Percentiles rank a stretch among this genome's conserved stretches.
Conservation (phyloP, 108 stramenopile species). For the Skeletonema menzelii region DNA sequence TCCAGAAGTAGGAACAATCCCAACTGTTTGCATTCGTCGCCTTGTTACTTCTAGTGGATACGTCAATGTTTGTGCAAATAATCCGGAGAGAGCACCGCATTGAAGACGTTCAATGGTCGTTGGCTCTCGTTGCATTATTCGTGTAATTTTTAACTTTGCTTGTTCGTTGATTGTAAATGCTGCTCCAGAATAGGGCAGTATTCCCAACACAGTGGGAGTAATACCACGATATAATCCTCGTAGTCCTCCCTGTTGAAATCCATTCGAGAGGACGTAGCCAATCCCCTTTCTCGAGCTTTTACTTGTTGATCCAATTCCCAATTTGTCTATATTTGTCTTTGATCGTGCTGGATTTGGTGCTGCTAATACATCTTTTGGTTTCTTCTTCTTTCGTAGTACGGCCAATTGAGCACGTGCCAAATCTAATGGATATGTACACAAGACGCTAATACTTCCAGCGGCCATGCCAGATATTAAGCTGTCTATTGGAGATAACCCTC, state of each 20-base stretch:
- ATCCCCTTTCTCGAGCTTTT: slow-evolving; percentile 11
- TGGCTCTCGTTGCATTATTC: slow-evolving; percentile 69
- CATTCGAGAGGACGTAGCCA: slow-evolving; percentile 22
- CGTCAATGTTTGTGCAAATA: slow-evolving; percentile 87
- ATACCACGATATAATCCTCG: slow-evolving; percentile 87
- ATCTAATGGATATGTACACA: slow-evolving; percentile 95
- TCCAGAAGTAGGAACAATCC: slow-evolving; percentile 71
- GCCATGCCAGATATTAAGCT: slow-evolving; percentile 80
- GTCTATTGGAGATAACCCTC: slow-evolving; percentile 83
- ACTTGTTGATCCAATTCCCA: neutral
- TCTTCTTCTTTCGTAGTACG: slow-evolving; percentile 66
- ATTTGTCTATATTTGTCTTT: neutral
- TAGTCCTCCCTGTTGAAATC: slow-evolving; percentile 34
- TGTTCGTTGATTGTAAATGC: slow-evolving; percentile 95
- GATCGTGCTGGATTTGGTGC: neutral
- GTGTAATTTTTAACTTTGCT: slow-evolving; percentile 75
- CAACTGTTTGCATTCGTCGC: slow-evolving; percentile 96
- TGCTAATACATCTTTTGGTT: slow-evolving; percentile 21
- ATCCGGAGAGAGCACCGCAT: slow-evolving; percentile 89
- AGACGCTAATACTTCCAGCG: slow-evolving; percentile 87
- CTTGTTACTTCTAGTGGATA: slow-evolving; percentile 96
- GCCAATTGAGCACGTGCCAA: slow-evolving; percentile 94
- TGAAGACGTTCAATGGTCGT: slow-evolving; percentile 84
- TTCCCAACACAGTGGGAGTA: slow-evolving; percentile 91
- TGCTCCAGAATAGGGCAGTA: slow-evolving; percentile 94